Percentiles rank a stretch among this genome's conserved stretches.
phyloP scores from a whole-genome alignment of 1,284 basidiomycete species.

The Cryptococcus floricola region DNA sequence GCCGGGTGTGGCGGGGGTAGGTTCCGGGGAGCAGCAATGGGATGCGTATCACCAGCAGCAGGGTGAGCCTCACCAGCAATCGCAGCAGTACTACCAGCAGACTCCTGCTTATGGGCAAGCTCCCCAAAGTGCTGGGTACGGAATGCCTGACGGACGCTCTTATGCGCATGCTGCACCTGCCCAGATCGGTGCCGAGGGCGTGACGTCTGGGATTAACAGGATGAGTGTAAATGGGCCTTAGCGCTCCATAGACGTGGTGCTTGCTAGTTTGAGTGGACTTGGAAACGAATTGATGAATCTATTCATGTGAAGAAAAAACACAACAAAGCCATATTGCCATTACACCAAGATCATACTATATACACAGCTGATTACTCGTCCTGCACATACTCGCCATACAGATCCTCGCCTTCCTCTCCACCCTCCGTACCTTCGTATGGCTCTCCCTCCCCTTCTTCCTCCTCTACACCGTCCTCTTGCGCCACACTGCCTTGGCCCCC shows the following conservation, averaged over 20 bases:
- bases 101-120: background rate
- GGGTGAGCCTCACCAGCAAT: constrained; percentile 3
- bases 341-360: too few species aligned
- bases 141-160: constrained; percentile 1
- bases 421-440: background rate
- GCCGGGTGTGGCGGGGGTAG: constrained; percentile 36
- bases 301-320: too few species aligned
- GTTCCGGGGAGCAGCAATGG: constrained; percentile 42
- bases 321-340: too few species aligned
- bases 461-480: constrained; percentile 1
- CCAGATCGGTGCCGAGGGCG: constrained; percentile 20
- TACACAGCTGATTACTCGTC: constrained; percentile 5
- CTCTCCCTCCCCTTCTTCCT: background rate
- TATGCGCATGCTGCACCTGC: too few species aligned
- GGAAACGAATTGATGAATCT: background rate
- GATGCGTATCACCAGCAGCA: constrained; percentile 45
- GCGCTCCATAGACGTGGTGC: background rate
- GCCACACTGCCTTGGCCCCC: constrained; percentile 1
- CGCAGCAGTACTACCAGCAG: constrained; percentile 10
- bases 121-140: background rate
- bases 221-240: constrained; percentile 32
- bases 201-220: constrained; percentile 29
- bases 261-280: background rate
- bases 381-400: constrained; percentile 17
- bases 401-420: constrained; percentile 3